A percentile compares a stretch with the other conserved stretches of the same genome.
These are phyloP conservation scores for Rhynchospora pubera DNA, from an alignment of 176 grass and related monocot species.

Conservation along the genomic window DNA sequence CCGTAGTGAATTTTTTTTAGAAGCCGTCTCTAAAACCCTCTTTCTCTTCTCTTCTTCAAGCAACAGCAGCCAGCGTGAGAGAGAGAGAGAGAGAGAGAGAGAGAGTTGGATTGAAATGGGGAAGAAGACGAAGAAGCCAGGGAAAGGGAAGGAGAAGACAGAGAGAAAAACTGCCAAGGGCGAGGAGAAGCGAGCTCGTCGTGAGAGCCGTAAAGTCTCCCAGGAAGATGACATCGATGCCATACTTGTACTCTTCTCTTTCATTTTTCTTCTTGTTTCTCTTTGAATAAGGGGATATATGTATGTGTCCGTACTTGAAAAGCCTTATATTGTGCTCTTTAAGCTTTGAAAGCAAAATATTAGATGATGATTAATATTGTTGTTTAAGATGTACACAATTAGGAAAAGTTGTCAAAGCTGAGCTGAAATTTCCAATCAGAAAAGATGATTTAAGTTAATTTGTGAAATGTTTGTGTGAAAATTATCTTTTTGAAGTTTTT, in stretches of 20 bases:
- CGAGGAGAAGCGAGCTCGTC: slow-evolving; percentile 80
- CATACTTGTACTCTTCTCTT: slow-evolving; percentile 54
- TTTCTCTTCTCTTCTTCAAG: neutral
- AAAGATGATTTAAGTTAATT: neutral
- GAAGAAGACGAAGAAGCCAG: slow-evolving; percentile 89
- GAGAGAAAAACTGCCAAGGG: slow-evolving; percentile 80
- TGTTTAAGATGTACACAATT: neutral
- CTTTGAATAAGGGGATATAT: too few relatives aligned
- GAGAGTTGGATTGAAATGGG: slow-evolving; percentile 42
- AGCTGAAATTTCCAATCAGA: neutral
- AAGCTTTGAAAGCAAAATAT: neutral
- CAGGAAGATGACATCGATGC: slow-evolving; percentile 93
- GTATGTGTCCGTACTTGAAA: neutral
- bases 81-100: slow-evolving; percentile 1
- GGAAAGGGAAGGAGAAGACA: slow-evolving; percentile 96
- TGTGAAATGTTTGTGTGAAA: neutral
- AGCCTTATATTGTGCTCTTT: neutral
- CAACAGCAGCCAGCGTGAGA: neutral
- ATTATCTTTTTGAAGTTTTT: neutral
- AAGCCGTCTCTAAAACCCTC: neutral
- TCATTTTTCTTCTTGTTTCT: too few relatives aligned
- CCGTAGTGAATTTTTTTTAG: neutral
- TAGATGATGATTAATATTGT: neutral
- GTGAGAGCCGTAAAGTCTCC: slow-evolving; percentile 58
- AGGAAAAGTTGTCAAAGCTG: neutral